Conservation (phyloP, 129 eudicot species). For the Glebionis coronaria region DNA sequence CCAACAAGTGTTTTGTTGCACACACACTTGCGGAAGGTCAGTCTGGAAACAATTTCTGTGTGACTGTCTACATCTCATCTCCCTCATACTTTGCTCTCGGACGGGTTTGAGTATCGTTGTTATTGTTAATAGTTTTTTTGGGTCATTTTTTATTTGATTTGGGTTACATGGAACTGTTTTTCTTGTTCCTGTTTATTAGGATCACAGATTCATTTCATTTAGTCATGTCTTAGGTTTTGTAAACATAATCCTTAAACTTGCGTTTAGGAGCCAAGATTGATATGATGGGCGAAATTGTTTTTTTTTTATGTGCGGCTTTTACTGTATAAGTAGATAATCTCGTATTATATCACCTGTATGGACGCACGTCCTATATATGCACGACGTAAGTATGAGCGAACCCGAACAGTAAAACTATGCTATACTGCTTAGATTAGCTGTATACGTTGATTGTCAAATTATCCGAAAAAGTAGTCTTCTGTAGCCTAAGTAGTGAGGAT, state of each 20-base stretch:
- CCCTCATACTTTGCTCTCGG: no score
- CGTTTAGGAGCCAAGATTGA: no score
- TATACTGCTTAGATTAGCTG: no score
- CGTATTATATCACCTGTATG: not conserved
- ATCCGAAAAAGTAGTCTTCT: not conserved
- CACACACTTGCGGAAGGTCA: no score
- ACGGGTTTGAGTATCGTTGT: no score
- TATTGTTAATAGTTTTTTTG: not conserved
- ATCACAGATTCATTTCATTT: slow-evolving; percentile 20
- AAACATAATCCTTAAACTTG: not conserved
- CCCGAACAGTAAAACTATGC: not conserved
- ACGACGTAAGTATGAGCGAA: not conserved
- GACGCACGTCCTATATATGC: slow-evolving; percentile 3
- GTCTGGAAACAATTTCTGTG: no score
- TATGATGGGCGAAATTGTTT: no score
- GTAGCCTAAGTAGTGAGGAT: not conserved
- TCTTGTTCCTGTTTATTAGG: slow-evolving; percentile 7
- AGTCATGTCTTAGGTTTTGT: not conserved
- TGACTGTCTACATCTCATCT: no score
- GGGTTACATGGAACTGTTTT: not conserved
- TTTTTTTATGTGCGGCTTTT: no score
- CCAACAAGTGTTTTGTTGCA: no score
- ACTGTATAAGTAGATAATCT: not conserved
- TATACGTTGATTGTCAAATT: not conserved
- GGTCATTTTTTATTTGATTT: not conserved